phyloP scores from a whole-genome alignment of 352 stramenopile species.

The Globisporangium rhizosaccharum region DNA sequence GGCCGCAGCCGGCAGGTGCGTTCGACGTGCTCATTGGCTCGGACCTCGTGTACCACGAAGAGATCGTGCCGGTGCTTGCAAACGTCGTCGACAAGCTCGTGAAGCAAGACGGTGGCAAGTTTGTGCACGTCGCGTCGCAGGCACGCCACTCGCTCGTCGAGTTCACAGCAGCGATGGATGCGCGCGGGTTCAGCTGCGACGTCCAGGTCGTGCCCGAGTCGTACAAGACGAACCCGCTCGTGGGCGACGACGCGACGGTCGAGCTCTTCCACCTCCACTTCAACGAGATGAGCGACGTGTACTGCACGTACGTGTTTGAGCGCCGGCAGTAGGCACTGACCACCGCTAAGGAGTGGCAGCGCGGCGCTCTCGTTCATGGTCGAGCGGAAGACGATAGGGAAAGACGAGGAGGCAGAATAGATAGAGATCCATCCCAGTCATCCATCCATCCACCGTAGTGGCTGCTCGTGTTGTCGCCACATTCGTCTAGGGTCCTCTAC shows the following conservation, averaged over 20 bases:
- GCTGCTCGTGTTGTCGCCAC: neutral
- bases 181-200: slow-evolving; percentile 53
- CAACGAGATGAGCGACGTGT: slow-evolving; percentile 88
- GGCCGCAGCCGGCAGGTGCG: slow-evolving; percentile 29
- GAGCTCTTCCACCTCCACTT: slow-evolving; percentile 85
- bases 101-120: slow-evolving; percentile 34
- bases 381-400: too few species aligned
- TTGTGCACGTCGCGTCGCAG: slow-evolving; percentile 79
- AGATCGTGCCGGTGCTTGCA: slow-evolving; percentile 75
- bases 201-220: slow-evolving; percentile 66
- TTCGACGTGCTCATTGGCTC: slow-evolving; percentile 81
- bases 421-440: too few species aligned
- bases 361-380: neutral
- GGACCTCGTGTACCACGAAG: slow-evolving; percentile 83
- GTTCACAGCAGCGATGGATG: slow-evolving; percentile 77
- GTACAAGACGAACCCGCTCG: slow-evolving; percentile 84
- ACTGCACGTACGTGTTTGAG: slow-evolving; percentile 85
- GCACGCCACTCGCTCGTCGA: slow-evolving; percentile 73
- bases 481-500: neutral
- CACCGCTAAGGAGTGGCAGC: neutral
- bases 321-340: slow-evolving; percentile 16
- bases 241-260: slow-evolving; percentile 50
- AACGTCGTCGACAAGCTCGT: slow-evolving; percentile 75
- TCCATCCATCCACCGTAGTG: too few species aligned
- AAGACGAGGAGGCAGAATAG: too few species aligned